Percentiles rank a stretch among this genome's conserved stretches.
Evolutionary conservation across 352 stramenopile species (phyloP).

Genomic region (Pythium aquatile): DNA sequence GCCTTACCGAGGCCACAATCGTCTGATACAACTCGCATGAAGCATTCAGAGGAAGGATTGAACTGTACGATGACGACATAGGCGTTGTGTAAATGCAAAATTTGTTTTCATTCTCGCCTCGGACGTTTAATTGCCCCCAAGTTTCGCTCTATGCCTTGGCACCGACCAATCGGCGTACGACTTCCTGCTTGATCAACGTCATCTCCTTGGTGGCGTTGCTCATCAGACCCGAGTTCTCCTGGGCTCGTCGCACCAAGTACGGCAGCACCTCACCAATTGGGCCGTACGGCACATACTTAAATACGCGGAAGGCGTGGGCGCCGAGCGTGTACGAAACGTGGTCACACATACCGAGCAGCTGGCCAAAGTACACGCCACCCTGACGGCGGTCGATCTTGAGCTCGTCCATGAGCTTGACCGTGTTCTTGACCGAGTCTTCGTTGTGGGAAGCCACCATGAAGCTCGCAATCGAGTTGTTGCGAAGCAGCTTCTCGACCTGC

Average conservation of each 20-base stretch:
- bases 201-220: slow-evolving; percentile 79
- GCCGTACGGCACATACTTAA: slow-evolving; percentile 98
- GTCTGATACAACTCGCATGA: slow-evolving; percentile 5
- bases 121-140: neutral
- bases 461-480: slow-evolving; percentile 84
- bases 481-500: slow-evolving; percentile 88
- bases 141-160: slow-evolving; percentile 15
- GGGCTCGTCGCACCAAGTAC: slow-evolving; percentile 95
- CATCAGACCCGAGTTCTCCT: slow-evolving; percentile 95
- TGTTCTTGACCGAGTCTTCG: slow-evolving; percentile 91
- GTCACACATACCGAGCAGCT: slow-evolving; percentile 98
- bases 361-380: slow-evolving; percentile 93
- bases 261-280: slow-evolving; percentile 95
- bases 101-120: slow-evolving; percentile 6
- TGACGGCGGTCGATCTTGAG: slow-evolving; percentile 76
- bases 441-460: slow-evolving; percentile 99
- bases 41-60: neutral
- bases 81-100: slow-evolving; percentile 10
- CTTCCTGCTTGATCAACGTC: slow-evolving; percentile 61
- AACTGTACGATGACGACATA: neutral
- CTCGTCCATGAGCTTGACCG: slow-evolving; percentile 91
- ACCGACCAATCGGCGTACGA: slow-evolving; percentile 48
- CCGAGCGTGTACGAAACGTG: slow-evolving; percentile 96
- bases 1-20: slow-evolving; percentile 12
- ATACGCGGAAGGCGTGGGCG: slow-evolving; percentile 90